These are phyloP conservation scores for Trichosanthes cucumerina DNA, from an alignment of 306 rosid species.

Conservation along the genomic window DNA sequence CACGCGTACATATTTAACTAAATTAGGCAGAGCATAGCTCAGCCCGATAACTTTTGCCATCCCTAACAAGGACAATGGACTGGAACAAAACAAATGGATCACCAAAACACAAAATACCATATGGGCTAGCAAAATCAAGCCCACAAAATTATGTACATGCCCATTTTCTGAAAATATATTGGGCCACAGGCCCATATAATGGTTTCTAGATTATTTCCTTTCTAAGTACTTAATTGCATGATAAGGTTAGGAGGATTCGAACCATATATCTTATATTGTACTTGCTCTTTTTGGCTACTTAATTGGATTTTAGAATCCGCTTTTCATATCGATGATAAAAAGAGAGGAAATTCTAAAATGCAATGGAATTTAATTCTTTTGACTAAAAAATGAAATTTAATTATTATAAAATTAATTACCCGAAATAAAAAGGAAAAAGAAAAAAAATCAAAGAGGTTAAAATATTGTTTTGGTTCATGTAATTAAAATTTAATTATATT, in stretches of 20 bases:
- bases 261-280: too few relatives aligned
- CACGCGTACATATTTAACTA: too few relatives aligned
- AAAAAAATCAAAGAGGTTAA: background rate
- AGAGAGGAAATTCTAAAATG: background rate
- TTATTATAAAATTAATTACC: background rate
- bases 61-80: too few relatives aligned
- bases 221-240: background rate
- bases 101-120: too few relatives aligned
- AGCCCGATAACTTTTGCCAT: too few relatives aligned
- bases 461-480: too few relatives aligned
- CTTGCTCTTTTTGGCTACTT: too few relatives aligned
- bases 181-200: background rate
- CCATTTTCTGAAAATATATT: background rate
- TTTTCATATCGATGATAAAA: background rate
- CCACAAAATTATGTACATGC: background rate
- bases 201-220: background rate
- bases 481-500: too few relatives aligned
- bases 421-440: background rate
- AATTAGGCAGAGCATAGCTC: too few relatives aligned
- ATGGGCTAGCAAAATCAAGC: too few relatives aligned
- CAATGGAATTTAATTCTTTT: background rate
- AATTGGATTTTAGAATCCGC: background rate
- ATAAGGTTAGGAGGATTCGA: too few relatives aligned
- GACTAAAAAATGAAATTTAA: background rate
- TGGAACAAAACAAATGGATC: too few relatives aligned